These are phyloP conservation scores for Candida nonsorbophila DNA, from an alignment of 805 yeast species.

Conservation along the genomic window DNA sequence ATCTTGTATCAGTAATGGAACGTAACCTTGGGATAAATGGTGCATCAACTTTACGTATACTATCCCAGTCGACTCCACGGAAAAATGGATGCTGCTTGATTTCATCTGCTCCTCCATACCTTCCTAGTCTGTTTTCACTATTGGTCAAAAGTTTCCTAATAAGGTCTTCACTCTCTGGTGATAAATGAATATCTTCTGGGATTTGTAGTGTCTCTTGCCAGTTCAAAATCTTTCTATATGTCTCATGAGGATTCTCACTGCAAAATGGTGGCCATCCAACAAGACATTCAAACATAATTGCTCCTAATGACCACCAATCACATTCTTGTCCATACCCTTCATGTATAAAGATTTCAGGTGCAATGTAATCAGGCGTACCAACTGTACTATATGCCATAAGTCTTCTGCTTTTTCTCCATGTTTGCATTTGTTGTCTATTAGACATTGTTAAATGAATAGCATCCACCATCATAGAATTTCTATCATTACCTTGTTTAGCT, in stretches of 20 bases:
- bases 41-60: constrained; percentile 81
- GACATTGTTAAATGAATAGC: constrained; percentile 95
- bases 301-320: constrained; percentile 98
- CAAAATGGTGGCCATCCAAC: constrained; percentile 98
- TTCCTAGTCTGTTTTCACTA: constrained; percentile 76
- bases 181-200: constrained; percentile 87
- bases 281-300: constrained; percentile 93
- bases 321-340: constrained; percentile 97
- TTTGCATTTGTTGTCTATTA: constrained; percentile 89
- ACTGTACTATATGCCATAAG: constrained; percentile 95
- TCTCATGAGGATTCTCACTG: constrained; percentile 90
- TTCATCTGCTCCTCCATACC: constrained; percentile 89
- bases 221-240: constrained; percentile 83
- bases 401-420: constrained; percentile 90
- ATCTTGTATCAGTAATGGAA: constrained; percentile 91
- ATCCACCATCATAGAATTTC: constrained; percentile 86
- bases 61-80: constrained; percentile 94
- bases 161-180: constrained; percentile 85
- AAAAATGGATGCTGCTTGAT: constrained; percentile 88
- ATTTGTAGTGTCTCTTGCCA: constrained; percentile 86
- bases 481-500: constrained; percentile 12
- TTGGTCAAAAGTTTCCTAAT: constrained; percentile 71
- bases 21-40: constrained; percentile 91
- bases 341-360: constrained; percentile 88
- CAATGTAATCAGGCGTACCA: constrained; percentile 94